Conservation (phyloP, 2,329 filamentous ascomycete species). For the Berkeleyomyces basicola region DNA sequence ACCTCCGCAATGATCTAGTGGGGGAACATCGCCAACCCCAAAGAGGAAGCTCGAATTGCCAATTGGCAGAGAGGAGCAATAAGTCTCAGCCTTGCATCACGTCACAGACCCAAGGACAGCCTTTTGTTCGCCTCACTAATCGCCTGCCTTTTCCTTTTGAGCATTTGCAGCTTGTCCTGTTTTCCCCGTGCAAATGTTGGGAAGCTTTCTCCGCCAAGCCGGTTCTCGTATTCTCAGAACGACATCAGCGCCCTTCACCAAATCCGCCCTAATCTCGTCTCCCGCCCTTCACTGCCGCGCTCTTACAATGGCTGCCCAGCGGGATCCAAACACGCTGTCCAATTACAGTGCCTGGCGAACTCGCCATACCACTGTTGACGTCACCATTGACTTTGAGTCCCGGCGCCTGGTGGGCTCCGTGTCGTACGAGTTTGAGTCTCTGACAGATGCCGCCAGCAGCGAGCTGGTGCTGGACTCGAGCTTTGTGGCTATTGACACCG, state of each 20-base stretch:
- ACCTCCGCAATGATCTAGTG: neutral
- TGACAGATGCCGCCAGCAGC: constrained; percentile 53
- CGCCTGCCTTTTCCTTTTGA: neutral
- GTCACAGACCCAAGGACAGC: neutral
- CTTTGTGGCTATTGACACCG: constrained; percentile 53
- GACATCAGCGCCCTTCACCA: neutral
- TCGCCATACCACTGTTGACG: constrained; percentile 63
- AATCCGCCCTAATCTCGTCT: neutral
- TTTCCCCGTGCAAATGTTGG: constrained; percentile 6
- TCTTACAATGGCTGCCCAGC: constrained; percentile 18
- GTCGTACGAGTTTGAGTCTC: constrained; percentile 56
- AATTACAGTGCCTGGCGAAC: constrained; percentile 86
- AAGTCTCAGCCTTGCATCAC: constrained; percentile 9
- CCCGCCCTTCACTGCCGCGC: neutral
- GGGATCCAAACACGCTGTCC: constrained; percentile 78
- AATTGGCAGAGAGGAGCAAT: neutral
- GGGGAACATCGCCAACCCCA: neutral
- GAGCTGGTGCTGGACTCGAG: constrained; percentile 84
- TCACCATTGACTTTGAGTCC: constrained; percentile 69
- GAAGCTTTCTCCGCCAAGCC: constrained; percentile 9
- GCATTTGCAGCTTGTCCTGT: neutral
- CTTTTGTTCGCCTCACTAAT: neutral
- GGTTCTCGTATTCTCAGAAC: constrained; percentile 9
- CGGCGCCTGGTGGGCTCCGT: constrained; percentile 66
- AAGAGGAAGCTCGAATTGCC: constrained; percentile 12